Base-by-base conservation (phyloP, 2,329 filamentous ascomycete genomes). In the Chrysosporium keratinophilum region DNA sequence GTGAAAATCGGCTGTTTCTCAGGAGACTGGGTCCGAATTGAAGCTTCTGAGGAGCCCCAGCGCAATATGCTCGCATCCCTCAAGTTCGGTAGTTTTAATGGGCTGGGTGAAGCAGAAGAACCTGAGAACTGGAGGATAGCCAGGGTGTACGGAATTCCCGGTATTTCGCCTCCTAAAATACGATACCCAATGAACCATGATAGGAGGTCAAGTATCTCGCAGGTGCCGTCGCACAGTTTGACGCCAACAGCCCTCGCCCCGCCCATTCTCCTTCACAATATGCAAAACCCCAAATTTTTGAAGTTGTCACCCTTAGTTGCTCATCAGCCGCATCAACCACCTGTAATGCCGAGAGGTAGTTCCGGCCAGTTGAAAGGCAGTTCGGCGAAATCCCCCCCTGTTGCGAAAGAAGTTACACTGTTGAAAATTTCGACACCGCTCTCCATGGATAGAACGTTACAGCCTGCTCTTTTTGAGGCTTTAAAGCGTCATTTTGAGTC, bases 1-100 rank as follows among this genome's bases (percentile, higher is more conserved):
- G 85, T 88, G 12, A 89, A 90, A 61, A 85, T 98, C 52, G 90
- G 91, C 14, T 97, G 91, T 68, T 98, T 98, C 66, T 97, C 91
- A 0, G 93, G 93, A 31, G 93, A 98, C 65, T 98, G 93, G 93
- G 88, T 95, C 10, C 83, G 85, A 19, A 76, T 96, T 10, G 88
- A 95, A 70, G 78, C 81, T 5, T 79, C 87, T 0, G 79, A 86
- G 59, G 87, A 89, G 64, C 85, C 87, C 1, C 68, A 70, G 54
- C 50, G 66, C n/a, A 71, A 72, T 34, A 56, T 84, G 79, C 19
- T 72, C 75, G 14, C 85, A 81, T 66, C 85, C 77, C 15, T 80
- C 81, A 60, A 85, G 79, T 49, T 86, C 83, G 66, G 70, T 57
- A 63, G 65, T 54, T 66, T 72, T 43, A 67, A 64, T 45, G 64